Conservation (phyloP, 345 rosid species). For the Eucalyptus pumila region DNA sequence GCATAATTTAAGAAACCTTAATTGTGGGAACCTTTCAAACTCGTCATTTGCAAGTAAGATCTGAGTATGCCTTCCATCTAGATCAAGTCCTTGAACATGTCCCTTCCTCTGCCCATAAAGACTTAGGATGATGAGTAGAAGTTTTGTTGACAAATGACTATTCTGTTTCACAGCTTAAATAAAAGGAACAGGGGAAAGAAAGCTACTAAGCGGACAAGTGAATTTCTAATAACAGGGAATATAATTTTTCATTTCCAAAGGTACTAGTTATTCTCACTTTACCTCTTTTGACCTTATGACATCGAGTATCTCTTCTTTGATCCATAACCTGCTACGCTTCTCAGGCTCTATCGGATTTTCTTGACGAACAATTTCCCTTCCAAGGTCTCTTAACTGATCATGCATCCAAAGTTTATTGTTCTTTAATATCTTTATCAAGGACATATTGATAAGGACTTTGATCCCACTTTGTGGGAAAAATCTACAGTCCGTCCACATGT, state of each 20-base stretch:
- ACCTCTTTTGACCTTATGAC: background rate
- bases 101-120: background rate
- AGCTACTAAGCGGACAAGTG: background rate
- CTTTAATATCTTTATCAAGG: background rate
- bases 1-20: background rate
- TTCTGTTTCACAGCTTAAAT: background rate
- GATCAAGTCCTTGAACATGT: background rate
- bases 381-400: background rate
- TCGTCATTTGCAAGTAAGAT: background rate
- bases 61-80: background rate
- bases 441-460: background rate
- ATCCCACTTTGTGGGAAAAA: background rate
- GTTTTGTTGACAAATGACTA: background rate
- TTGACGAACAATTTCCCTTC: background rate
- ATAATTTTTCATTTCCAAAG: no score
- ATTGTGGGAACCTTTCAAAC: background rate
- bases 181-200: background rate
- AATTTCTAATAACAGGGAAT: background rate
- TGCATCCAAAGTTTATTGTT: background rate
- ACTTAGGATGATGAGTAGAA: background rate
- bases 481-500: background rate
- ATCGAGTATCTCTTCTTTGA: background rate
- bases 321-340: background rate
- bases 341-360: background rate
- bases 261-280: background rate